Base-by-base conservation (phyloP, 345 rosid genomes). In the Bruguiera gymnorhiza region DNA sequence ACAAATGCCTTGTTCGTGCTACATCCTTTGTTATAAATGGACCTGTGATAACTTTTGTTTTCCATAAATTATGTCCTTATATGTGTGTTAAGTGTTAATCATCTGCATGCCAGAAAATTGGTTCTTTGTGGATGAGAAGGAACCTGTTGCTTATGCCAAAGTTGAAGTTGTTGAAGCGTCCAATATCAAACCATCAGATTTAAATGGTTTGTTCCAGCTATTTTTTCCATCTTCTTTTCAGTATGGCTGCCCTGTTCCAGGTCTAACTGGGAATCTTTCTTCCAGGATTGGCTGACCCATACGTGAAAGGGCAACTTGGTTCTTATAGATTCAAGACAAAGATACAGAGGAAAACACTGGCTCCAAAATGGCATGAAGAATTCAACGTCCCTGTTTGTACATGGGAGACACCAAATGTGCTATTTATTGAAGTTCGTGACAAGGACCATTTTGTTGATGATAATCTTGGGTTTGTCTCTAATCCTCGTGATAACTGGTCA, bases 261-360 rank as follows among this genome's bases (percentile, higher is more conserved):
- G 18, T 56, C 60, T 24, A 24, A 10, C 65, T 48, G 74, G 30
- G 70, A 50, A 60, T 63, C 46, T 64, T 23, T 60, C 68, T 70
- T 84, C 73, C 90, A 95, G 99, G 99, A 67, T 82, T 90, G 72
- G 84, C 98, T 67, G 97, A 92, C 83, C 99, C 99, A 34, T 95
- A 92, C 31, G 97, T 92, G 78, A 95, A 90, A 82, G 99, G 99
- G 66, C 86, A 86, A 72, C 86, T 92, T 69, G 97, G 99, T 20
- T 71, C 85, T 7, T 88, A 86, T 80, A 84, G 87, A 70, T 89
- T 95, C 78, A 88, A 81, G 82, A 92, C 96, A 20, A 86, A 86
- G 80, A 81, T 72, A 7, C 79, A 81, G 23, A 74, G 66, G 88
- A 95, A 92, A 79, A 90, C 97, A 0, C 60, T 95, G 73, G 34